A percentile compares a stretch with the other conserved stretches of the same genome.
These are phyloP conservation scores for Stachybotrys elegans DNA, from an alignment of 2,329 filamentous ascomycete species.

Conservation along the genomic window DNA sequence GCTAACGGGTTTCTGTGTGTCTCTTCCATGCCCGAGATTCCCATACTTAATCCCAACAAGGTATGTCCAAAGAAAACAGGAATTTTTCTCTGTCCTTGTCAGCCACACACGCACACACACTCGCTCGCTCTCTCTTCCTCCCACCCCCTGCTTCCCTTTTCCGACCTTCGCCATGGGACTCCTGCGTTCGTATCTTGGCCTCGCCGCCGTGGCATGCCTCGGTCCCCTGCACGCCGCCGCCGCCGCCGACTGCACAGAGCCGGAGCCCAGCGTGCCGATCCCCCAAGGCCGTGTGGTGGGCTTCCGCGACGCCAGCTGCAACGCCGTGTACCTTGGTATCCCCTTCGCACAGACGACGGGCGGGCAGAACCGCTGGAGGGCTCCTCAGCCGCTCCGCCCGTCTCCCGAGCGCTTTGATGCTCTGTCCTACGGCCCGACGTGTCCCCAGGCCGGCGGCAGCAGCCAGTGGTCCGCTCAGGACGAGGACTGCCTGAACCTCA, in stretches of 20 bases:
- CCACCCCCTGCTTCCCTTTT: too few species aligned
- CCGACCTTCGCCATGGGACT: too few species aligned
- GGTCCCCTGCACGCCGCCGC: too few species aligned
- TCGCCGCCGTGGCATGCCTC: too few species aligned
- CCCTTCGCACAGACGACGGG: slow-evolving; percentile 33
- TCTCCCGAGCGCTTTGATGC: slow-evolving; percentile 10
- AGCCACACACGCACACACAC: too few species aligned
- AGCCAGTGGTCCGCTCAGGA: slow-evolving; percentile 14
- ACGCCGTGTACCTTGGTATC: slow-evolving; percentile 31
- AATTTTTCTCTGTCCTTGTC: too few species aligned
- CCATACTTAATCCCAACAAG: too few species aligned
- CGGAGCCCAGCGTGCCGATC: slow-evolving; percentile 13
- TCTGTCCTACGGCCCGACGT: slow-evolving; percentile 15
- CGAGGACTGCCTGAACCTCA: slow-evolving; percentile 38
- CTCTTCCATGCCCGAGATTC: too few species aligned
- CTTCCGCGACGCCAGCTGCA: slow-evolving; percentile 26
- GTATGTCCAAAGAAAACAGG: too few species aligned
- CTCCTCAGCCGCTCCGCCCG: slow-evolving; percentile 13
- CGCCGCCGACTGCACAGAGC: too few species aligned
- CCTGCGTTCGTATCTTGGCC: too few species aligned
- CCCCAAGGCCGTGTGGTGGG: slow-evolving; percentile 27
- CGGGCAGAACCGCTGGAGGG: slow-evolving; percentile 28
- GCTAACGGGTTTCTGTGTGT: too few species aligned
- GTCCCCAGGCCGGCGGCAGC: slow-evolving; percentile 15
- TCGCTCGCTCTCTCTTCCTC: background rate